Conservation (phyloP, 1,284 basidiomycete genomes). For the Xerocomus minutiporus region DNA sequence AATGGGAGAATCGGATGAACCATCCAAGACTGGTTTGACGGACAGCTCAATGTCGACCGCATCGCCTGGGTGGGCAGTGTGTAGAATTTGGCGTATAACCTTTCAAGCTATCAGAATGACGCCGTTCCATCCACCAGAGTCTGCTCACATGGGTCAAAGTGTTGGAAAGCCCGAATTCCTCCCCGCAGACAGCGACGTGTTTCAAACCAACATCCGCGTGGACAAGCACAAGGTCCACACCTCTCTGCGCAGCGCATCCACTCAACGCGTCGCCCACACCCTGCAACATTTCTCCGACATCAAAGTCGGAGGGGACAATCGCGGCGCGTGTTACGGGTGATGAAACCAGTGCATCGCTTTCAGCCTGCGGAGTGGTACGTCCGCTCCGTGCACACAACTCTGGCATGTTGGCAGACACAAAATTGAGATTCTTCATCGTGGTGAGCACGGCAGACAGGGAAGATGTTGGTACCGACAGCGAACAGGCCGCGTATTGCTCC, state of each 20-base stretch:
- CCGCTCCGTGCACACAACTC: constrained; percentile 34
- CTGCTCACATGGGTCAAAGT: constrained; percentile 75
- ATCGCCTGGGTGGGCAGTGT: constrained; percentile 65
- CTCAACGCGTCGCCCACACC: constrained; percentile 80
- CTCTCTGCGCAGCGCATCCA: constrained; percentile 76
- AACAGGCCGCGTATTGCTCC: constrained; percentile 85
- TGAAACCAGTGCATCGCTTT: constrained; percentile 18
- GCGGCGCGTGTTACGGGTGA: constrained; percentile 15
- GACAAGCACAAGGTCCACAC: constrained; percentile 84
- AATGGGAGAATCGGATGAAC: constrained; percentile 21
- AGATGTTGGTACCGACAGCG: constrained; percentile 78
- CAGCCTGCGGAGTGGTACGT: constrained; percentile 14
- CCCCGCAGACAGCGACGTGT: constrained; percentile 78
- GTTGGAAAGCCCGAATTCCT: constrained; percentile 80
- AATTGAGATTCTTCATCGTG: constrained; percentile 87
- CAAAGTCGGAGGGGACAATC: constrained; percentile 43
- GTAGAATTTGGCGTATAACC: constrained; percentile 82
- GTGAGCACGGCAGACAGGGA: constrained; percentile 85
- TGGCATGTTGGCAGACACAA: constrained; percentile 77
- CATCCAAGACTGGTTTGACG: constrained; percentile 36
- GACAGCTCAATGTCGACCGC: constrained; percentile 88
- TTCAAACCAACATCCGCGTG: constrained; percentile 83
- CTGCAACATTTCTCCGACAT: constrained; percentile 71
- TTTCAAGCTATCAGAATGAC: constrained; percentile 34
- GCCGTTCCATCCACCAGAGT: constrained; percentile 5